Evolutionary conservation across 2,329 filamentous ascomycete species (phyloP).

Genomic region (Pseudogymnoascus sp.): DNA sequence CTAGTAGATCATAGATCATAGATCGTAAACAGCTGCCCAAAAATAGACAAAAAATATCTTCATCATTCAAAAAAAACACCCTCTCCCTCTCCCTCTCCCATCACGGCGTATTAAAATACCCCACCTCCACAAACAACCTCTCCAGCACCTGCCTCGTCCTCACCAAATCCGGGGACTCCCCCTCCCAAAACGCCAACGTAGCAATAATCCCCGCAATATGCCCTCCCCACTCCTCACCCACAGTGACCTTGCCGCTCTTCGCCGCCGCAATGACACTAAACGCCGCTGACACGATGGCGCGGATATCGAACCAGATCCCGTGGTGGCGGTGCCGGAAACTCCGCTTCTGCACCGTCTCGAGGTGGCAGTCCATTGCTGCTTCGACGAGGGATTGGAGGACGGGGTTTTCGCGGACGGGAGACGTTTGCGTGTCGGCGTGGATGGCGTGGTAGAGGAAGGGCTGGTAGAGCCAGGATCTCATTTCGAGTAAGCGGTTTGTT

Average conservation of each 20-base stretch:
- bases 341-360: conserved; percentile 23
- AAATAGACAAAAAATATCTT: not conserved
- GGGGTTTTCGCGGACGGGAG: not conserved
- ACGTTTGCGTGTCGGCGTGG: conserved; percentile 15
- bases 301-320: conserved; percentile 28
- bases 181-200: not conserved
- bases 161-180: not conserved
- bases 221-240: not conserved
- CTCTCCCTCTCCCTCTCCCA: too few species aligned
- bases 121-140: not conserved
- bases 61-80: too few species aligned
- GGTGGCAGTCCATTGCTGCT: conserved; percentile 24
- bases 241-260: not conserved
- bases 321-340: conserved; percentile 27
- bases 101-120: not conserved
- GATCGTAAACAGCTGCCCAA: not conserved
- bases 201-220: not conserved
- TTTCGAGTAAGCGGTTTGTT: conserved; percentile 22
- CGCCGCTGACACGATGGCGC: conserved; percentile 8
- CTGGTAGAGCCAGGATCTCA: conserved; percentile 27
- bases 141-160: not conserved
- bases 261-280: conserved; percentile 10
- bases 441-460: conserved; percentile 28
- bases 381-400: conserved; percentile 18
- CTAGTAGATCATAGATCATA: not conserved